Percentiles rank a stretch among this genome's conserved stretches.
Conservation (phyloP, 192 early-diverging fungal genomes). For the Rhizophlyctis rosea region DNA sequence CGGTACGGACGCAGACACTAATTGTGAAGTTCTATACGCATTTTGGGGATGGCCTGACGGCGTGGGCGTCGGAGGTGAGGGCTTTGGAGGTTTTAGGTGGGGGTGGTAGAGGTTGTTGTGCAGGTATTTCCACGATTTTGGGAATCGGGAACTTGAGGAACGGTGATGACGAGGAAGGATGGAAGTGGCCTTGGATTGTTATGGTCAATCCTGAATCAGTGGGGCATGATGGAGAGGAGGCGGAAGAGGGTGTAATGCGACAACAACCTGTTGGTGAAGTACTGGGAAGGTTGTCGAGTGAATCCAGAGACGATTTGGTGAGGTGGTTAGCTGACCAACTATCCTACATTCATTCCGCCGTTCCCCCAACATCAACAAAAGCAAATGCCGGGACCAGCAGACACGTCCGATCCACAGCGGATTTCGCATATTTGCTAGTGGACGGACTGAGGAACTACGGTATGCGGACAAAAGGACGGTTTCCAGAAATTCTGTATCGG, state of each 20-base stretch:
- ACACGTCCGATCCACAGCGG: background rate
- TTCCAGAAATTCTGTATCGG: background rate
- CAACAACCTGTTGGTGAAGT: slow-evolving; percentile 11
- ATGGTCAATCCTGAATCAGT: background rate
- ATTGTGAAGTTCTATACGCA: slow-evolving; percentile 38
- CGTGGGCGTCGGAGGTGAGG: slow-evolving; percentile 16
- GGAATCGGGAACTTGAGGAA: too few relatives aligned
- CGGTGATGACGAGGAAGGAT: slow-evolving; percentile 2
- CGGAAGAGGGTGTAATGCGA: too few relatives aligned
- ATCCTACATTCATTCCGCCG: background rate
- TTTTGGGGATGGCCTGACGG: slow-evolving; percentile 18
- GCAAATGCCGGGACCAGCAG: too few relatives aligned
- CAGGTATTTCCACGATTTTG: too few relatives aligned
- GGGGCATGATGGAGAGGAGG: background rate
- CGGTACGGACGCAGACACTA: too few relatives aligned
- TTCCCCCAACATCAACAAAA: too few relatives aligned
- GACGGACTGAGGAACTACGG: background rate
- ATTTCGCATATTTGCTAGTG: background rate
- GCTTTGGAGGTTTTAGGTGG: too few relatives aligned
- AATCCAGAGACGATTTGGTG: background rate
- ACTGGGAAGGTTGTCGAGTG: background rate
- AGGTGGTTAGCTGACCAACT: slow-evolving; percentile 1
- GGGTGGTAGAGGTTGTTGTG: too few relatives aligned
- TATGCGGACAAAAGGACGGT: background rate
- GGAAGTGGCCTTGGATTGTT: slow-evolving; percentile 34